Evolutionary conservation across 2,329 filamentous ascomycete genomes (phyloP).

Genomic region (Xylaria hypoxylon): DNA sequence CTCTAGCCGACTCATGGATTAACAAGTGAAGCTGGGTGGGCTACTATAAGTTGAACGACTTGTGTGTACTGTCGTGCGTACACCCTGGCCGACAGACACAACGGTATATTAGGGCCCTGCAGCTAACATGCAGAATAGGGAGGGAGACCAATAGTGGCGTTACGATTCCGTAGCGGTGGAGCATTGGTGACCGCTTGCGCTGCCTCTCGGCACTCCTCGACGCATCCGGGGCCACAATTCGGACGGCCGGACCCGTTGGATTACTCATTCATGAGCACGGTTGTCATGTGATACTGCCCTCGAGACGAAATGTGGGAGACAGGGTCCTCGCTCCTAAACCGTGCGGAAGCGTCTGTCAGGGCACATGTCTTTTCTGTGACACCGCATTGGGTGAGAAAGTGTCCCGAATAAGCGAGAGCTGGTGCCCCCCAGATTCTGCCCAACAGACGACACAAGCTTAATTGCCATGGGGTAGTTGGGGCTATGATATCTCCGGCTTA

Average conservation of each 20-base stretch:
- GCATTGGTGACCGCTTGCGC: slow-evolving; percentile 8
- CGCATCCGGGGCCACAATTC: neutral
- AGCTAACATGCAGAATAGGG: slow-evolving; percentile 28
- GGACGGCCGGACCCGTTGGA: slow-evolving; percentile 8
- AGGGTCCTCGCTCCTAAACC: slow-evolving; percentile 5
- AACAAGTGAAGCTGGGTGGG: neutral
- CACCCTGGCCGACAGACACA: slow-evolving; percentile 10
- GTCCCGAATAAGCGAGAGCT: neutral
- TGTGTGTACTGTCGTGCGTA: neutral
- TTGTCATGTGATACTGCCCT: slow-evolving; percentile 19
- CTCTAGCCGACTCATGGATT: neutral
- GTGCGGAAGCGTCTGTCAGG: slow-evolving; percentile 10
- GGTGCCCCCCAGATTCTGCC: slow-evolving; percentile 4
- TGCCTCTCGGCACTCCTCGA: slow-evolving; percentile 7
- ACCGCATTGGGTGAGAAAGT: slow-evolving; percentile 9
- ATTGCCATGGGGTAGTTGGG: slow-evolving; percentile 3
- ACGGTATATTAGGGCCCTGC: slow-evolving; percentile 14
- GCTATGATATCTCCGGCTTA: slow-evolving; percentile 31
- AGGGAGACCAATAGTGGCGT: slow-evolving; percentile 17
- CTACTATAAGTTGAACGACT: slow-evolving; percentile 3
- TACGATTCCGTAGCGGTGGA: neutral
- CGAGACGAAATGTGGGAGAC: neutral
- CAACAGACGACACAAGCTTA: slow-evolving; percentile 14
- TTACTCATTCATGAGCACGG: neutral
- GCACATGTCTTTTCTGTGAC: slow-evolving; percentile 11